Percentiles rank a stretch among this genome's conserved stretches.
phyloP scores from a whole-genome alignment of 73 alveolate genomes.

The Symbiodinium natans region DNA sequence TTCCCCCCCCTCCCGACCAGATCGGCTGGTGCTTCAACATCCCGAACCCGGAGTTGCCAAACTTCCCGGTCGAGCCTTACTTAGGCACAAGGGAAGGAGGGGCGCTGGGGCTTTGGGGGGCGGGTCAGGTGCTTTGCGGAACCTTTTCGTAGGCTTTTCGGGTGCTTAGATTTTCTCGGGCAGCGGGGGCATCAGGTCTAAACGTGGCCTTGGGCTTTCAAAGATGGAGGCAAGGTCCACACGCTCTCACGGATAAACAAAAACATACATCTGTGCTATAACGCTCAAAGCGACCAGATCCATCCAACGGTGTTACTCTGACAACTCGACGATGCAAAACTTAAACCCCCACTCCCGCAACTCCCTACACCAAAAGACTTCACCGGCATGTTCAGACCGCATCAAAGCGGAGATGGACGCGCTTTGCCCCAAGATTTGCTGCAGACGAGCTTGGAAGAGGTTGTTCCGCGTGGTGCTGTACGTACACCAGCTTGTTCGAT shows the following conservation, averaged over 20 bases:
- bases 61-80: constrained; percentile 90
- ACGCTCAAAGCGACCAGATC: no score
- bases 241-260: no score
- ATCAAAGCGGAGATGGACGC: constrained; percentile 88
- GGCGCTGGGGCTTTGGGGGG: background rate
- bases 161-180: background rate
- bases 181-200: no score
- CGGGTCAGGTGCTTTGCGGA: background rate
- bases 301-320: no score
- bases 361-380: no score
- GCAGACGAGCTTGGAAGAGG: background rate
- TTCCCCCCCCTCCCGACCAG: no score
- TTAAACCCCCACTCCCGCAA: no score
- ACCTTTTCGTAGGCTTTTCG: background rate
- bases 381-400: constrained; percentile 65
- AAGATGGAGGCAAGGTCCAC: background rate
- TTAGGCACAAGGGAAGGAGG: background rate
- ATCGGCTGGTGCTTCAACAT: constrained; percentile 84
- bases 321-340: no score
- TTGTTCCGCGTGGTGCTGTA: no score
- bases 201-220: background rate
- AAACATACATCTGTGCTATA: no score
- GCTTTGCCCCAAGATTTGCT: background rate
- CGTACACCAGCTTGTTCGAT: no score
- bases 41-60: constrained; percentile 87